Percentiles rank a stretch among this genome's conserved stretches.
Evolutionary conservation across 768 basidiomycete genomes (phyloP).

Genomic region (Phylloporus sp.): DNA sequence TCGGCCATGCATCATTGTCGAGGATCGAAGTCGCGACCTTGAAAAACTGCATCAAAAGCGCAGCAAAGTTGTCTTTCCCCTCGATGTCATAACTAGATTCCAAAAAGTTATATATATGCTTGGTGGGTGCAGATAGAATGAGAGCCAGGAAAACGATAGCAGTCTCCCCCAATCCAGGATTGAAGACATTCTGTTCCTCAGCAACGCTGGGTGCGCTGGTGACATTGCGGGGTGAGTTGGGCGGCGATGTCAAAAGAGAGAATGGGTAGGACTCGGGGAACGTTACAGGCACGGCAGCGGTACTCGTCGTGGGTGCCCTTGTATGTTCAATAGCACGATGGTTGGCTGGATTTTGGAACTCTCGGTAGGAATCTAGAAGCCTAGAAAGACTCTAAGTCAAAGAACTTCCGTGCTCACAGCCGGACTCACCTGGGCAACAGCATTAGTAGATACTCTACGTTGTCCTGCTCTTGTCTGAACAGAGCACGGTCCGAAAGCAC

Average conservation of each 20-base stretch:
- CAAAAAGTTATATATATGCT: conserved; percentile 72
- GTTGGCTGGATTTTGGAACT: conserved; percentile 67
- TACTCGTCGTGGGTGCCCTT: conserved; percentile 52
- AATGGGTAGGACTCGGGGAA: conserved; percentile 96
- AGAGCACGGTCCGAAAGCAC: conserved; percentile 57
- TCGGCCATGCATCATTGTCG: conserved; percentile 83
- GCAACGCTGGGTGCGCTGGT: conserved; percentile 36
- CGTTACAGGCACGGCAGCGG: conserved; percentile 62
- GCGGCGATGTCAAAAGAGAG: conserved; percentile 65
- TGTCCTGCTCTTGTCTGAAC: conserved; percentile 81
- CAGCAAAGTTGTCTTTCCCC: conserved; percentile 72
- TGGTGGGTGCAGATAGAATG: conserved; percentile 71
- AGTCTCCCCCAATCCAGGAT: conserved; percentile 77
- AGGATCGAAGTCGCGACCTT: conserved; percentile 76
- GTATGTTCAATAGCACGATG: conserved; percentile 65
- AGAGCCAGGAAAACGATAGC: conserved; percentile 82
- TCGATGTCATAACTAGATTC: conserved; percentile 84
- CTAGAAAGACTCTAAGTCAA: conserved; percentile 35
- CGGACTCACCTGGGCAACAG: conserved; percentile 72
- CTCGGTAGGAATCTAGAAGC: conserved; percentile 82
- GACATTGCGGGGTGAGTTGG: conserved; percentile 45
- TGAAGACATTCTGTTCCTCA: conserved; percentile 54
- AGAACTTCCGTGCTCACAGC: not conserved
- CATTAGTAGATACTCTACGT: conserved; percentile 79
- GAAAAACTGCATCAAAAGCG: conserved; percentile 73